Conservation (phyloP, 768 basidiomycete genomes). For the Boletus patriciae region DNA sequence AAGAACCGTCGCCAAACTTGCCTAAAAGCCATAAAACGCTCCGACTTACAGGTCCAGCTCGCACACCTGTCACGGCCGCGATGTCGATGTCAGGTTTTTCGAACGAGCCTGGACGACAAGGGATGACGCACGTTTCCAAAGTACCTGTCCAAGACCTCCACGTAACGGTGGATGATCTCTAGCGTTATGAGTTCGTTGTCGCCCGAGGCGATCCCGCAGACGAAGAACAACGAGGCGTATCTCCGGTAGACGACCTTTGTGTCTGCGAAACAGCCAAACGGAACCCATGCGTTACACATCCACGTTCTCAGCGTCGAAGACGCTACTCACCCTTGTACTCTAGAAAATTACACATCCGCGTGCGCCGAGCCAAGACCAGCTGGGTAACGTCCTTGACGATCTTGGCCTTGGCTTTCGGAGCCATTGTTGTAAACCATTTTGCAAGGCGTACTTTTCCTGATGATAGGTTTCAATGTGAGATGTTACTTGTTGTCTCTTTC, state of each 20-base stretch:
- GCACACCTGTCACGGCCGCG: slow-evolving; percentile 70
- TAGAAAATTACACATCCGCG: slow-evolving; percentile 93
- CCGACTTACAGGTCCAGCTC: slow-evolving; percentile 83
- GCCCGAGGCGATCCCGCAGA: slow-evolving; percentile 74
- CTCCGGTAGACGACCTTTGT: slow-evolving; percentile 91
- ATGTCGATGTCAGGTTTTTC: not conserved
- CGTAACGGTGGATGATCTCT: slow-evolving; percentile 93
- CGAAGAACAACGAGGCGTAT: slow-evolving; percentile 95
- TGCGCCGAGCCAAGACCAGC: slow-evolving; percentile 82
- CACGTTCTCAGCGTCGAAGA: not conserved
- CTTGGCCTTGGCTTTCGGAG: slow-evolving; percentile 79
- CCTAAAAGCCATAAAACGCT: not conserved
- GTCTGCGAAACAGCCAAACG: slow-evolving; percentile 40
- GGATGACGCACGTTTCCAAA: slow-evolving; percentile 42
- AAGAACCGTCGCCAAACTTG: not conserved
- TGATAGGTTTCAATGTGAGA: slow-evolving; percentile 12
- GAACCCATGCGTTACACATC: not conserved
- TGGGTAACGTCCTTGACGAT: slow-evolving; percentile 96
- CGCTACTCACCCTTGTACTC: slow-evolving; percentile 84
- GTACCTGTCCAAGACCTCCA: slow-evolving; percentile 78
- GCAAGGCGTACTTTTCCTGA: slow-evolving; percentile 90
- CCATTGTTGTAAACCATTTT: slow-evolving; percentile 92
- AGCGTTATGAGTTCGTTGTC: slow-evolving; percentile 94
- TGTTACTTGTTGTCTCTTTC: not conserved
- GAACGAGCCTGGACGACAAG: not conserved